Conservation (phyloP, 1,284 basidiomycete genomes). For the Hymenochaete sp. region DNA sequence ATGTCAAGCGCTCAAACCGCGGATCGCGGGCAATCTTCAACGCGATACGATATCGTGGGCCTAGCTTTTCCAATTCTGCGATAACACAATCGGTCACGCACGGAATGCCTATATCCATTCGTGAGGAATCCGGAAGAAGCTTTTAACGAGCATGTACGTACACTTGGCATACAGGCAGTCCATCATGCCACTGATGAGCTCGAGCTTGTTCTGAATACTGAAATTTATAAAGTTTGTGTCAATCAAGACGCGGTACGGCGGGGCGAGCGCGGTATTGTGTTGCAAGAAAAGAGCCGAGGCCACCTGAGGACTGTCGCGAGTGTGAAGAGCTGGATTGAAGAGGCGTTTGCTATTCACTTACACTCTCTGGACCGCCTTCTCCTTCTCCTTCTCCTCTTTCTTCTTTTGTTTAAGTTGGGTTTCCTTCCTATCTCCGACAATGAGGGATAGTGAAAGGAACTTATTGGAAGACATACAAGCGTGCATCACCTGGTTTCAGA, state of each 20-base stretch:
- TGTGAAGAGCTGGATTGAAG: conserved; percentile 13
- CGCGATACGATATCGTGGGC: conserved; percentile 92
- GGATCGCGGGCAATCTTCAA: conserved; percentile 93
- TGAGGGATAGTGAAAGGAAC: conserved; percentile 13
- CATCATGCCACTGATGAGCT: conserved; percentile 98
- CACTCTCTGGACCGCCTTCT: conserved; percentile 64
- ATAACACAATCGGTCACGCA: conserved; percentile 98
- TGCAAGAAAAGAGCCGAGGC: conserved; percentile 91
- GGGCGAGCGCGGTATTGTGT: conserved; percentile 93
- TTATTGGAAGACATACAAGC: conserved; percentile 56
- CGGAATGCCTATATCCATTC: conserved; percentile 61
- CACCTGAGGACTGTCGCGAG: conserved; percentile 53
- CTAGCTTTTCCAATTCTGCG: conserved; percentile 95
- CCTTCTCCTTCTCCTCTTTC: conserved; percentile 68
- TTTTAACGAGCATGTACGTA: conserved; percentile 35
- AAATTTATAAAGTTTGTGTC: conserved; percentile 99
- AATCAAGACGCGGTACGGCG: conserved; percentile 94
- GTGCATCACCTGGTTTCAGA: conserved; percentile 89
- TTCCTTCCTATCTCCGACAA: conserved; percentile 49
- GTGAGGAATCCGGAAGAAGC: conserved; percentile 6
- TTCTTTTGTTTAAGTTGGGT: conserved; percentile 73
- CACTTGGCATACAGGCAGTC: conserved; percentile 99
- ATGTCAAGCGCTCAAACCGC: conserved; percentile 88
- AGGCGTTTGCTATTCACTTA: conserved; percentile 34
- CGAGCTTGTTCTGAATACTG: conserved; percentile 95